phyloP scores from a whole-genome alignment of 176 grass and related monocot genomes.

The Aegilops umbellulata region DNA sequence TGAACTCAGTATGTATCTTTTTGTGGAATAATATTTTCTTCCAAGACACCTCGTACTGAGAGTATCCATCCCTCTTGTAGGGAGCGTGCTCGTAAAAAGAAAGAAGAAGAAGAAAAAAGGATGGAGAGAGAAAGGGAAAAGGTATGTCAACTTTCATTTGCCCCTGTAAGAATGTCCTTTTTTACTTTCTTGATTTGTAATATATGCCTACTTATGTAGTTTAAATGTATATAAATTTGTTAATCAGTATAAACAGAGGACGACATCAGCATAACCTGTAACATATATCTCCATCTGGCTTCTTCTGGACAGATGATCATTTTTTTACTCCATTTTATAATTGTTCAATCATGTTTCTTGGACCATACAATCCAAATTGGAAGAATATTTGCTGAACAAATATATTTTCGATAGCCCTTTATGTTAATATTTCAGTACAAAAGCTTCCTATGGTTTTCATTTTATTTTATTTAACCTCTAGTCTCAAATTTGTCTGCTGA shows the following conservation, averaged over 20 bases:
- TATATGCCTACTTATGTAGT: neutral
- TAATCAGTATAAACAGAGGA: neutral
- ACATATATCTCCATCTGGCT: neutral
- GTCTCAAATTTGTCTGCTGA: neutral
- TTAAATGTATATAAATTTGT: neutral
- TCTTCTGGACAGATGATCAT: neutral
- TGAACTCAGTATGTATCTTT: neutral
- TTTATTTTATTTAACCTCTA: neutral
- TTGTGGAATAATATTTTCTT: neutral
- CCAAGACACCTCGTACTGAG: neutral
- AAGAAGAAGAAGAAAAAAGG: conserved; percentile 98
- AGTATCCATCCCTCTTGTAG: conserved; percentile 32
- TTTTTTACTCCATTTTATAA: neutral
- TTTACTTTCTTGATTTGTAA: neutral
- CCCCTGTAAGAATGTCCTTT: neutral
- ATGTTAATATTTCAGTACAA: neutral
- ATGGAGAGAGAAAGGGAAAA: conserved; percentile 98
- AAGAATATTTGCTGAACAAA: neutral
- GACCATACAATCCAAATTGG: neutral
- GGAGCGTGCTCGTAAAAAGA: conserved; percentile 92
- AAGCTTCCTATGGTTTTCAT: neutral
- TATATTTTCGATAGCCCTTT: neutral
- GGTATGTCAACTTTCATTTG: conserved; percentile 34
- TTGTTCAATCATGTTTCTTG: neutral
- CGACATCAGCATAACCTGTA: neutral